Base-by-base conservation (phyloP, 179 eudicot genomes). In the Beta lomatogona region DNA sequence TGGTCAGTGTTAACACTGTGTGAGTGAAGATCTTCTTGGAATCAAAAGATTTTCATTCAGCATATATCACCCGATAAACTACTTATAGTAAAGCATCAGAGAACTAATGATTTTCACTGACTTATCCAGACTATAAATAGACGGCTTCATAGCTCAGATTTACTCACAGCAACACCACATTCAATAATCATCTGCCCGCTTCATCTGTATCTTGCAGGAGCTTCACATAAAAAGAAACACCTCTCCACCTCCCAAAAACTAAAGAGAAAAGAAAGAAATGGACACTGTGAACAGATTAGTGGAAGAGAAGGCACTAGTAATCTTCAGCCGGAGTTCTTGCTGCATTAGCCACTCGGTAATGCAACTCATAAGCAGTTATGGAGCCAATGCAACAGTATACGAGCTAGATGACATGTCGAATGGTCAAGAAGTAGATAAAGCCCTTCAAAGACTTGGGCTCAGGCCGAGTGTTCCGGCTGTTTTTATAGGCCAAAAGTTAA, bases 301-400 rank as follows among this genome's bases (percentile, higher is more conserved):
- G 54, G 77, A 76, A 21, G 76, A 79, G 18, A 71, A 79, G 9
- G 83, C 87, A 7, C 53, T 85, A 73, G 85, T 85, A 18, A 85
- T 85, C 60, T 85, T 85, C 67, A 70, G 71, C 67, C 82, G 60
- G 68, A 85, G 83, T 73, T 82, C 85, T 16, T 85, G 87, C 59
- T 85, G 87, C 79, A 82, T 85, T 52, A 79, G 87, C 79, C 87
- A 85, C 82, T 75, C 87, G 46, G 85, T 85, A 16, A 72, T 71
- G 81, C 83, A 82, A 55, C 76, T 85, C 28, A 79, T 85, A 79
- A 71, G 81, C 71, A 65, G 83, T 31, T 85, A 79, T 57, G 87
- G 87, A 64, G 87, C 85, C 15, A 85, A 85, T 82, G 85, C 83
- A 48, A 79, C 81, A n/a, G 75, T 85, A 7, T 82, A 76, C 58